phyloP scores from a whole-genome alignment of 106 monocot genomes.

The Platanthera zijinensis region DNA sequence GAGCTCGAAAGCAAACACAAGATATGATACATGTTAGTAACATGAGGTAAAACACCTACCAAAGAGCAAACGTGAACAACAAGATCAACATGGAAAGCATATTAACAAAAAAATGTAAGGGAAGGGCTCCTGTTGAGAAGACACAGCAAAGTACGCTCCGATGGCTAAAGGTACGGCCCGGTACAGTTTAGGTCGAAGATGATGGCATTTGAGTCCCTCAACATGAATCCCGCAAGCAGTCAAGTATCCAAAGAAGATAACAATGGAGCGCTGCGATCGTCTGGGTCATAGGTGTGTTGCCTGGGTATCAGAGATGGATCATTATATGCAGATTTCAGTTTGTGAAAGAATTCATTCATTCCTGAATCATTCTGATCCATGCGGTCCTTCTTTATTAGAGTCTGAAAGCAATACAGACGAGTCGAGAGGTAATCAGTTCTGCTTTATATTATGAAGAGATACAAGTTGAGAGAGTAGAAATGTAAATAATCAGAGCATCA shows the following conservation, averaged over 20 bases:
- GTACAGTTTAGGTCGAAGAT: not conserved
- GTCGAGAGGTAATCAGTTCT: not conserved
- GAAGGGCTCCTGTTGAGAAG: not conserved
- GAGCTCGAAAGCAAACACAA: not conserved
- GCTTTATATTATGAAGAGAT: not conserved
- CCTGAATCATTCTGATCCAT: constrained; percentile 52
- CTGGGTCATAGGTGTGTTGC: constrained; percentile 12
- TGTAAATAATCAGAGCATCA: not conserved
- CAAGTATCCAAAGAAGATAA: constrained; percentile 14
- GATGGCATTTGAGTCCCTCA: not conserved
- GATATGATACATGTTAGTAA: not conserved
- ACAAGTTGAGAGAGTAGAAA: not conserved
- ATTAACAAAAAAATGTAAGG: not conserved
- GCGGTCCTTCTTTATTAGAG: constrained; percentile 89
- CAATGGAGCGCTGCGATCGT: constrained; percentile 38
- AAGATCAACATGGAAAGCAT: not conserved
- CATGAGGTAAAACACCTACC: not conserved
- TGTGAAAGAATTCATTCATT: constrained; percentile 55
- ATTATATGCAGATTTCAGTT: constrained; percentile 42
- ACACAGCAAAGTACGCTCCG: not conserved
- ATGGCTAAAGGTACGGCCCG: not conserved
- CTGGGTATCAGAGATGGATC: constrained; percentile 62
- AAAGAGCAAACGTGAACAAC: not conserved
- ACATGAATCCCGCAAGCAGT: not conserved
- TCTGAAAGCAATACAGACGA: constrained; percentile 31